phyloP scores from a whole-genome alignment of 2,329 filamentous ascomycete genomes.

The Hypomyces perniciosus region DNA sequence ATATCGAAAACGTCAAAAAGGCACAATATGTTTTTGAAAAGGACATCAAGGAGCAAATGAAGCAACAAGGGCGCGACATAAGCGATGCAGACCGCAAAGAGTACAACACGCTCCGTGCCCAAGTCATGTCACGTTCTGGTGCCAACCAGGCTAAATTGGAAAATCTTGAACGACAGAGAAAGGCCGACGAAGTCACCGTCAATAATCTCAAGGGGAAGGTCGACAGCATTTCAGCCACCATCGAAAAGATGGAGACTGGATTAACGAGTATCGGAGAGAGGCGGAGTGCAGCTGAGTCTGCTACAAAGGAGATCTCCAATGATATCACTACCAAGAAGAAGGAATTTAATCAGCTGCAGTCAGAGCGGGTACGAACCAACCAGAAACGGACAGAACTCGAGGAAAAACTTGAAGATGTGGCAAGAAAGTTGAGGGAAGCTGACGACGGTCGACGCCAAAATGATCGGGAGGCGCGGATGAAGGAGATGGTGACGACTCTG shows the following conservation, averaged over 20 bases:
- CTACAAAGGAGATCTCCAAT: constrained; percentile 60
- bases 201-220: constrained; percentile 86
- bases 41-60: constrained; percentile 77
- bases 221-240: constrained; percentile 66
- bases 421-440: constrained; percentile 75
- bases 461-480: constrained; percentile 70
- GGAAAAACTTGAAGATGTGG: constrained; percentile 78
- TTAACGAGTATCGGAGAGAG: constrained; percentile 63
- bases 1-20: constrained; percentile 79
- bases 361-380: constrained; percentile 73
- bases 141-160: constrained; percentile 77
- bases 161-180: constrained; percentile 80
- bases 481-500: constrained; percentile 77
- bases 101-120: constrained; percentile 76
- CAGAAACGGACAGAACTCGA: constrained; percentile 84
- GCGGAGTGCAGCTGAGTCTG: constrained; percentile 54
- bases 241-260: constrained; percentile 69
- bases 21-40: constrained; percentile 83
- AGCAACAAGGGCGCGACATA: constrained; percentile 79
- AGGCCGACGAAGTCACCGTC: constrained; percentile 85
- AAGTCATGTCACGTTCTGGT: constrained; percentile 78
- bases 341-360: constrained; percentile 78
- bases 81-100: constrained; percentile 83
- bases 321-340: constrained; percentile 89
- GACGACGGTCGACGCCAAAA: constrained; percentile 81